Percentiles rank a stretch among this genome's conserved stretches.
These are phyloP conservation scores for Nothophytophthora sp. DNA, from an alignment of 352 stramenopile species.

Conservation along the genomic window DNA sequence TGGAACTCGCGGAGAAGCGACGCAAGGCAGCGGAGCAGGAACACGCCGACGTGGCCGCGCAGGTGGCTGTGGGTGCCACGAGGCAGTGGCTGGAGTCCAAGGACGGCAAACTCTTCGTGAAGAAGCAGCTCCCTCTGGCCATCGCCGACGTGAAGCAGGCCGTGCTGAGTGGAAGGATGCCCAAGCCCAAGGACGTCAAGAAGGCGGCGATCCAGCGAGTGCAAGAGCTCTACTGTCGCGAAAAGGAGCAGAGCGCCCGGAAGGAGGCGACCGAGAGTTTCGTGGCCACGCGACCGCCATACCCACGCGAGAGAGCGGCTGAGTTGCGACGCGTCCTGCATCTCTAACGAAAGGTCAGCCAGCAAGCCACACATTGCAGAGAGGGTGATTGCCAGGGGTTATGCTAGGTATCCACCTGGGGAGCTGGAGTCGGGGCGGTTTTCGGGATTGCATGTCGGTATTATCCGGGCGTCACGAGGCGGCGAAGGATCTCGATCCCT, in stretches of 20 bases:
- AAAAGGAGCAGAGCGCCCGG: constrained; percentile 35
- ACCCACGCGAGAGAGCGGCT: constrained; percentile 25
- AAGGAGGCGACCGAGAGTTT: constrained; percentile 38
- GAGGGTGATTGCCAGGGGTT: too few species aligned
- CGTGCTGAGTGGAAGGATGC: constrained; percentile 40
- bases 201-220: constrained; percentile 34
- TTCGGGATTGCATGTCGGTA: too few species aligned
- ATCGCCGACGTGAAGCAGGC: constrained; percentile 54
- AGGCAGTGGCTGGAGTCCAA: constrained; percentile 61
- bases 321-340: constrained; percentile 20
- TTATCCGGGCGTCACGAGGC: too few species aligned
- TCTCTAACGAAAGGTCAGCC: too few species aligned
- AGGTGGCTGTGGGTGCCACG: constrained; percentile 15
- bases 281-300: constrained; percentile 21
- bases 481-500: too few species aligned
- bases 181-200: constrained; percentile 67
- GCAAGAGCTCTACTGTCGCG: constrained; percentile 38
- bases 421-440: too few species aligned
- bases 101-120: constrained; percentile 61
- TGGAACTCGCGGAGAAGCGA: constrained; percentile 35
- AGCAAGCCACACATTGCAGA: too few species aligned
- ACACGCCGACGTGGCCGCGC: constrained; percentile 26
- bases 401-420: too few species aligned
- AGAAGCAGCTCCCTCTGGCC: constrained; percentile 44
- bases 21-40: constrained; percentile 39